Percentiles rank a stretch among this genome's conserved stretches.
Conservation (phyloP, 2,329 filamentous ascomycete species). For the Escovopsis sp. region DNA sequence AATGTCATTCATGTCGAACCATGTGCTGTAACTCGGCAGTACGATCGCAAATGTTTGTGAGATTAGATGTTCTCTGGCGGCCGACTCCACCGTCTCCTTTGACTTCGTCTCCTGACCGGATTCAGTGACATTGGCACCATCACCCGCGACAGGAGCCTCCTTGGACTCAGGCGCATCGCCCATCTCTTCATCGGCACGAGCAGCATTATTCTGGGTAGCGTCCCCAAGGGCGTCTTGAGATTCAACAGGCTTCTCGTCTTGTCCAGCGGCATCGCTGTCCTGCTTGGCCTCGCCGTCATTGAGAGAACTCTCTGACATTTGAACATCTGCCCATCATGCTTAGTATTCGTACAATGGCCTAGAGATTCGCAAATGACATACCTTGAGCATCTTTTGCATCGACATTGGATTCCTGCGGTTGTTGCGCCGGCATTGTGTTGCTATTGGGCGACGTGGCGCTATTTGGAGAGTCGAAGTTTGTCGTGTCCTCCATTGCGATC, state of each 20-base stretch:
- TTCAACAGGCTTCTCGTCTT: conserved; percentile 41
- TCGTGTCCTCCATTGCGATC: conserved; percentile 40
- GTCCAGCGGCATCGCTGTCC: conserved; percentile 44
- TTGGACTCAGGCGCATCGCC: conserved; percentile 45
- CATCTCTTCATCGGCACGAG: conserved; percentile 69
- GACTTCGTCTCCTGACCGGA: conserved; percentile 47
- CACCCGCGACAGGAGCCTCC: conserved; percentile 29
- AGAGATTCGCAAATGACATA: conserved; percentile 13
- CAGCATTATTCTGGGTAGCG: conserved; percentile 39
- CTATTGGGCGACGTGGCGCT: conserved; percentile 41
- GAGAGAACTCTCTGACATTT: conserved; percentile 41
- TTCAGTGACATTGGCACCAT: conserved; percentile 32
- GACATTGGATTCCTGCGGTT: conserved; percentile 32
- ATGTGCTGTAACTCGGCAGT: conserved; percentile 91
- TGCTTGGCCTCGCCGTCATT: conserved; percentile 41
- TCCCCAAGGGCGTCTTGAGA: conserved; percentile 55
- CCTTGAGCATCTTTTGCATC: conserved; percentile 30
- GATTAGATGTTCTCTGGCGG: conserved; percentile 82
- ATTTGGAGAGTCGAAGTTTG: conserved; percentile 42
- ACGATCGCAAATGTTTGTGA: conserved; percentile 93
- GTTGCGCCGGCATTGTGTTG: conserved; percentile 42
- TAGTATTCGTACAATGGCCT: background rate
- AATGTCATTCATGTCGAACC: conserved; percentile 96
- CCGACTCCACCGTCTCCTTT: conserved; percentile 69
- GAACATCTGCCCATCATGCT: conserved; percentile 34